Evolutionary conservation across 2,329 filamentous ascomycete species (phyloP).

Genomic region (Paraphaeosphaeria sporulosa): DNA sequence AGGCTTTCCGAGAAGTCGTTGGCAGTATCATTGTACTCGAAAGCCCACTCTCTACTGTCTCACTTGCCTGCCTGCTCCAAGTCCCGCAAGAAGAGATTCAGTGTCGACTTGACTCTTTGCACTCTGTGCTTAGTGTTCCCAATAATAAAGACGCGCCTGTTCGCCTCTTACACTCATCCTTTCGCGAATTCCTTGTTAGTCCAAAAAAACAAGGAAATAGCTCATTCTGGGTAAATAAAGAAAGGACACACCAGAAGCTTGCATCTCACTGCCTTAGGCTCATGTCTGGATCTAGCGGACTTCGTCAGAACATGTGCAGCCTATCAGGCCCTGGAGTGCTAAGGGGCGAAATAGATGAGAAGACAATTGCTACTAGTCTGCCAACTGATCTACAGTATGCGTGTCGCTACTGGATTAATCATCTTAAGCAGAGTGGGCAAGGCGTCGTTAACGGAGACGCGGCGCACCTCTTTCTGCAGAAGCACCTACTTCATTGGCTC

Average conservation of each 20-base stretch:
- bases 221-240: slow-evolving; percentile 48
- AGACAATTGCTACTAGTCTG: slow-evolving; percentile 16
- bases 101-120: slow-evolving; percentile 35
- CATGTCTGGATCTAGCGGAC: slow-evolving; percentile 32
- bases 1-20: slow-evolving; percentile 22
- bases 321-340: slow-evolving; percentile 22
- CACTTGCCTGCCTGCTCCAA: slow-evolving; percentile 24
- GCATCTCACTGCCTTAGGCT: slow-evolving; percentile 48
- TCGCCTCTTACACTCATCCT: slow-evolving; percentile 40
- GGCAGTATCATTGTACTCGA: slow-evolving; percentile 30
- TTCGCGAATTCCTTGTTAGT: slow-evolving; percentile 38
- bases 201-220: slow-evolving; percentile 28
- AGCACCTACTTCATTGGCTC: slow-evolving; percentile 55
- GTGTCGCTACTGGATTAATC: slow-evolving; percentile 45
- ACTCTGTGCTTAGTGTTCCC: slow-evolving; percentile 34
- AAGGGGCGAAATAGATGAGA: slow-evolving; percentile 15
- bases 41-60: slow-evolving; percentile 26
- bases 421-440: slow-evolving; percentile 31
- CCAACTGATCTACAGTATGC: slow-evolving; percentile 44
- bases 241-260: slow-evolving; percentile 38
- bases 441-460: slow-evolving; percentile 27
- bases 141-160: slow-evolving; percentile 37
- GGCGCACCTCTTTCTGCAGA: slow-evolving; percentile 46
- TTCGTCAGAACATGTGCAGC: slow-evolving; percentile 50
- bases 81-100: slow-evolving; percentile 25